phyloP scores from a whole-genome alignment of 148 eudicot genomes.

The Gaultheria prostrata region DNA sequence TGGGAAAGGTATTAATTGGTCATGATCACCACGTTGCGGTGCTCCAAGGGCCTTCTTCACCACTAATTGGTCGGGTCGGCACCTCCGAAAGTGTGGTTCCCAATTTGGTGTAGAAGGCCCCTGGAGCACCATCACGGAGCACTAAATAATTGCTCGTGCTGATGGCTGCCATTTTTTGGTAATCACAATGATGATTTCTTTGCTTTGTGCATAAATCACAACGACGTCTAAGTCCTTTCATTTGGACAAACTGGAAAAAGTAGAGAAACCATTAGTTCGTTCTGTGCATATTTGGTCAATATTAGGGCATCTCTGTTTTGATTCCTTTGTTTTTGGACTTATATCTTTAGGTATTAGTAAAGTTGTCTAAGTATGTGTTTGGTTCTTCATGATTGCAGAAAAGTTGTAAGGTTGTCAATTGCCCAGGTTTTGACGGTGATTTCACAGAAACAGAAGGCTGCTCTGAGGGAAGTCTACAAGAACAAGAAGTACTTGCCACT shows the following conservation, averaged over 20 bases:
- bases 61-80: too few species aligned
- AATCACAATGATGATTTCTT: not conserved
- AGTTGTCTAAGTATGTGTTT: not conserved
- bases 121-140: too few species aligned
- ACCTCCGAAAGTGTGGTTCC: too few species aligned
- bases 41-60: too few species aligned
- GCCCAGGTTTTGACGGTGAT: slow-evolving; percentile 82
- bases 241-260: not conserved
- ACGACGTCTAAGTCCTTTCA: not conserved
- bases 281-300: not conserved
- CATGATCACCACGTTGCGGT: too few species aligned
- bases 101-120: too few species aligned
- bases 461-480: slow-evolving; percentile 73
- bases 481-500: slow-evolving; percentile 76
- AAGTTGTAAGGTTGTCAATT: slow-evolving; percentile 69
- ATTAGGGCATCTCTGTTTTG: not conserved
- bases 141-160: not conserved
- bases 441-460: slow-evolving; percentile 74
- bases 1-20: not conserved
- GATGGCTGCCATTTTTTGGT: not conserved
- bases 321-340: too few species aligned
- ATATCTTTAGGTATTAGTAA: not conserved
- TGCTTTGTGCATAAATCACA: not conserved
- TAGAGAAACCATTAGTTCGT: not conserved
- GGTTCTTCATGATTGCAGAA: slow-evolving; percentile 34